Evolutionary conservation across 768 basidiomycete species (phyloP), one percentile per base, ranked within the genome.

Genomic region (Rhizopogon rudus): DNA sequence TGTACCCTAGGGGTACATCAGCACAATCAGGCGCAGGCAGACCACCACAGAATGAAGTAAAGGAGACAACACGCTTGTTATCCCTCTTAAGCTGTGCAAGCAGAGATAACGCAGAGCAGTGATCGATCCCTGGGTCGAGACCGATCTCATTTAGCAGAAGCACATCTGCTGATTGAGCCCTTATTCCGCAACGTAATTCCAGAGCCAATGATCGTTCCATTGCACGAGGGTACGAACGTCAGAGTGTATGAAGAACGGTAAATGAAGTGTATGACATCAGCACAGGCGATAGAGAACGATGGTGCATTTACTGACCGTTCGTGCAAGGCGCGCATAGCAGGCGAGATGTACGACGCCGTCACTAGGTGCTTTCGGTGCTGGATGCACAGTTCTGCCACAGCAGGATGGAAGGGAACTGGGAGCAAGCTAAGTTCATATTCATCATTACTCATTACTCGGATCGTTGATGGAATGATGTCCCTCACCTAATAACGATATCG

Each of bases 41-140:
- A 1, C 95, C 95, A 1, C 95, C 95, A 54, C 95, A 98, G 77
- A 95, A 95, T 1, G 91, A 93, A 1, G 83, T 83, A 67, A 96
- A 97, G 0, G 88, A 86, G 0, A 78, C 64, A 9, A 93, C 76
- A 13, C 73, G 67, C 66, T 83, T 87, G 20, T 76, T 77, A 60
- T 82, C 69, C 8, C 69, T 63, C 39, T 75, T 75, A 3, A 88
- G 70, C 28, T 75, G 71, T 20, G 75, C 71, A 31, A 94, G 69
- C 14, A 96, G 73, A 0, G 84, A 80, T 63, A 92, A 79, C 0
- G 93, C 93, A 10, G 90, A 91, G 67, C 89, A 86, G 64, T 94
- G 92, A 68, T 94, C 92, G 53, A 95, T 85, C 2, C 92, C 93
- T 0, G 93, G 92, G 66, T 95, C 93, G 1, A 94, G 76, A 1